Percentiles rank a stretch among this genome's conserved stretches.
Conservation (phyloP, 163 green algal genomes). For the Smithsoniella earleae region DNA sequence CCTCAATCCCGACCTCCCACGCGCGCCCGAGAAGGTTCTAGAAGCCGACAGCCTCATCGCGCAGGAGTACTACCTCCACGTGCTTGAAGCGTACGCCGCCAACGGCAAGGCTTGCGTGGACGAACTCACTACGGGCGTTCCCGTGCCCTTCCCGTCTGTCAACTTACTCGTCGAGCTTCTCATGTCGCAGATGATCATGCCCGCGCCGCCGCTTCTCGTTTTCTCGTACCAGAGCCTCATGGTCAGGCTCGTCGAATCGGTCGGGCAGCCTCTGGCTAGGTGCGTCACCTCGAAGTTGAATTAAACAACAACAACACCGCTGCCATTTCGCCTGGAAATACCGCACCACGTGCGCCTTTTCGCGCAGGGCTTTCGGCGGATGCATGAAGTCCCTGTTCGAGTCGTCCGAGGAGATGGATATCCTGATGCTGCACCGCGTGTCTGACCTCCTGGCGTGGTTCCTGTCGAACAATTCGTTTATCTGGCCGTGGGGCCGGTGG, state of each 20-base stretch:
- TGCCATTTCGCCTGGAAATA: too few species aligned
- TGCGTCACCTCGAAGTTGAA: too few species aligned
- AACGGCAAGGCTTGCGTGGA: constrained; percentile 27
- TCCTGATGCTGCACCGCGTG: constrained; percentile 12
- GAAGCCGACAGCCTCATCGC: constrained; percentile 1
- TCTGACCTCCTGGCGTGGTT: constrained; percentile 15
- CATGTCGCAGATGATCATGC: constrained; percentile 18
- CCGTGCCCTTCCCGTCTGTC: neutral
- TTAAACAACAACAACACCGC: too few species aligned
- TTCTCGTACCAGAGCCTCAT: constrained; percentile 24
- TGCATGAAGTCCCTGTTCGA: constrained; percentile 21
- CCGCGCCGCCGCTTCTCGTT: neutral
- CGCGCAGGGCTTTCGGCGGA: constrained; percentile 10
- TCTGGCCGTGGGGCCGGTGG: constrained; percentile 15
- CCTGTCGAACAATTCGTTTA: constrained; percentile 16
- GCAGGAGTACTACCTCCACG: constrained; percentile 28
- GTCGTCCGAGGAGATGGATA: neutral
- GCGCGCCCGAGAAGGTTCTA: neutral
- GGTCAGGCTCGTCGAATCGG: constrained; percentile 4
- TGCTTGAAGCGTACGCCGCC: constrained; percentile 11
- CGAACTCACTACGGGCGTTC: neutral
- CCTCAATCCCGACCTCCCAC: neutral
- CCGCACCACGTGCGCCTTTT: too few species aligned
- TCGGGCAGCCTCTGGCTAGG: constrained; percentile 1
- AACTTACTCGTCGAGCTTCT: constrained; percentile 23